Percentiles rank a stretch among this genome's conserved stretches.
Evolutionary conservation across 306 rosid genomes (phyloP).

Genomic region (apple (Malus domestica)): DNA sequence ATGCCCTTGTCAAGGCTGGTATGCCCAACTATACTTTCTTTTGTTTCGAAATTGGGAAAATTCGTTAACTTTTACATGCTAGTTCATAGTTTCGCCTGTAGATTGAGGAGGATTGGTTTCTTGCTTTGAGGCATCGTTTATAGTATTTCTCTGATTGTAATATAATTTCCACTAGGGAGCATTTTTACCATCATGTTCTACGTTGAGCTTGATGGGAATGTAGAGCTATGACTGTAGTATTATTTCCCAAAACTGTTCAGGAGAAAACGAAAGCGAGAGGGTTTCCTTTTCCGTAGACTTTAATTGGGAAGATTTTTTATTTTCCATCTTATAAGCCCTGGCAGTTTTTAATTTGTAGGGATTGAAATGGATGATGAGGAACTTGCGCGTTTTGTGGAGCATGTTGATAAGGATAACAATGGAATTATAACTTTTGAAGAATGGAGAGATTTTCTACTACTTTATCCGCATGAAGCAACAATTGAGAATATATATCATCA

Average conservation of each 20-base stretch:
- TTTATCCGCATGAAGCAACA: constrained; percentile 93
- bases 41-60: background rate
- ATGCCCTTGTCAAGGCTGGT: constrained; percentile 90
- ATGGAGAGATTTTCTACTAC: constrained; percentile 94
- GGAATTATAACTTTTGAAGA: constrained; percentile 95
- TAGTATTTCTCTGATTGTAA: background rate
- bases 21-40: background rate
- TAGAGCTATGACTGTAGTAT: background rate
- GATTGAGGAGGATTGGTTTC: background rate
- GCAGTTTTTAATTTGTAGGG: constrained; percentile 64
- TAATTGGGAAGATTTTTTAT: constrained; percentile 7
- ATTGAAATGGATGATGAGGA: constrained; percentile 92
- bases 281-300: background rate
- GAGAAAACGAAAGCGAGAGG: background rate
- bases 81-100: background rate
- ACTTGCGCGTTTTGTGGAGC: constrained; percentile 91
- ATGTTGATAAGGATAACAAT: constrained; percentile 88
- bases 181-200: background rate
- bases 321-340: constrained; percentile 57
- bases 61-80: background rate
- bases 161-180: background rate
- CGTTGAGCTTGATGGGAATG: background rate
- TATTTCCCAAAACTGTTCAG: background rate
- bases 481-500: constrained; percentile 94
- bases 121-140: background rate